Base-by-base conservation (phyloP, 1,139 yeast genomes). In the Diutina rugosa region DNA sequence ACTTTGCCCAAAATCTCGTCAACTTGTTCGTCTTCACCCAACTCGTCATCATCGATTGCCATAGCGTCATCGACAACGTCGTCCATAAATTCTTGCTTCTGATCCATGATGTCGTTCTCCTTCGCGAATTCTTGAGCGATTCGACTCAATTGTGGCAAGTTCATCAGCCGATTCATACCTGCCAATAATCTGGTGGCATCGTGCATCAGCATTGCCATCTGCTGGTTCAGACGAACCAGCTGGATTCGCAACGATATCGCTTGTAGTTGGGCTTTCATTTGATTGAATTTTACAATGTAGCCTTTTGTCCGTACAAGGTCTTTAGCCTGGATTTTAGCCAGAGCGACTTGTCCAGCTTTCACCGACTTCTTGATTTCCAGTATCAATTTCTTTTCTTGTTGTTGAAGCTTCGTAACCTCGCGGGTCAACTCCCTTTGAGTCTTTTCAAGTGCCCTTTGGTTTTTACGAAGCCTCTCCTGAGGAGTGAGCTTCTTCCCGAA, bases 61-160 rank as follows among this genome's bases (percentile, higher is more conserved):
- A 91, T 89, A 32, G 93, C 86, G 67, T 91, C 97, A 67, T 93
- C 99, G 63, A 95, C 86, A 14, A 97, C 96, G 67, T 93, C 99
- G 68, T 93, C 99, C 89, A 93, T 95, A 81, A 93, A 90, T 67
- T 95, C 99, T 69, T 93, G 98, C 65, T 96, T 86, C 72, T 93
- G 99, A 69, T 93, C 98, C 98, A 93, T 93, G 67, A 95, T 74
- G 67, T 93, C 99, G 69, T 88, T 90, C 67, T 93, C 96, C 65
- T 82, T 84, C 64, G 95, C 96, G 70, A 93, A 93, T 65, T 95
- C 98, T 85, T 90, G 93, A 2, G 97, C 91, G 47, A 95, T 93
- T 61, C 87, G 79, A 58, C 90, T 87, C 61, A 93, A 73, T 62
- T 90, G 96, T 1, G 97, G 97, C 61, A 93, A 72, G 65, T 93